These are phyloP conservation scores for Scedosporium minutisporum DNA, from an alignment of 2,329 filamentous ascomycete species.

Conservation along the genomic window DNA sequence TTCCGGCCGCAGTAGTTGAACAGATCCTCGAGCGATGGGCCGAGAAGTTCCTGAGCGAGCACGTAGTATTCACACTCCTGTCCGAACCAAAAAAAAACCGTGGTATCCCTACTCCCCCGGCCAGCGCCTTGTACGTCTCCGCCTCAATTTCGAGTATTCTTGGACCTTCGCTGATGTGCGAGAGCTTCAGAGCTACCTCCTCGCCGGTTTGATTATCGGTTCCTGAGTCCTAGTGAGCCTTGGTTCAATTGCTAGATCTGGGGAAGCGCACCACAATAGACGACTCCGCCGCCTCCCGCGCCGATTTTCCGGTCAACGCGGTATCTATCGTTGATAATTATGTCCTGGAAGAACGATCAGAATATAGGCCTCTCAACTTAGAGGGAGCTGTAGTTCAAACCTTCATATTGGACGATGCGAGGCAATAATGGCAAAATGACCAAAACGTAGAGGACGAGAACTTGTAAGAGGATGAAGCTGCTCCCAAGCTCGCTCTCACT, in stretches of 20 bases:
- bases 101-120: constrained; percentile 13
- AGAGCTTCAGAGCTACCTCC: constrained; percentile 1
- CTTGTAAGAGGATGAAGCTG: background rate
- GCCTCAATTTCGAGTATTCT: constrained; percentile 2
- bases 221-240: background rate
- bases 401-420: background rate
- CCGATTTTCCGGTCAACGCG: constrained; percentile 13
- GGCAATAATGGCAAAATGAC: background rate
- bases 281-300: constrained; percentile 12
- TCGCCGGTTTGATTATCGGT: background rate
- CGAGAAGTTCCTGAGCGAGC: constrained; percentile 22
- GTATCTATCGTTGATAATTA: constrained; percentile 12
- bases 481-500: background rate
- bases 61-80: constrained; percentile 13
- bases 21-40: constrained; percentile 60
- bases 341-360: constrained; percentile 8
- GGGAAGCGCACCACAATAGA: constrained; percentile 12
- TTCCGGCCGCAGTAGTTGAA: constrained; percentile 21
- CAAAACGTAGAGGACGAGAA: background rate
- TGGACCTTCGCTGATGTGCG: constrained; percentile 8
- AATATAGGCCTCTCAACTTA: background rate
- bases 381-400: background rate
- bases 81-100: constrained; percentile 14
- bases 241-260: background rate
- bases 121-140: constrained; percentile 10